Evolutionary conservation across 768 basidiomycete genomes (phyloP).

Genomic region (Auriculariales sp.): DNA sequence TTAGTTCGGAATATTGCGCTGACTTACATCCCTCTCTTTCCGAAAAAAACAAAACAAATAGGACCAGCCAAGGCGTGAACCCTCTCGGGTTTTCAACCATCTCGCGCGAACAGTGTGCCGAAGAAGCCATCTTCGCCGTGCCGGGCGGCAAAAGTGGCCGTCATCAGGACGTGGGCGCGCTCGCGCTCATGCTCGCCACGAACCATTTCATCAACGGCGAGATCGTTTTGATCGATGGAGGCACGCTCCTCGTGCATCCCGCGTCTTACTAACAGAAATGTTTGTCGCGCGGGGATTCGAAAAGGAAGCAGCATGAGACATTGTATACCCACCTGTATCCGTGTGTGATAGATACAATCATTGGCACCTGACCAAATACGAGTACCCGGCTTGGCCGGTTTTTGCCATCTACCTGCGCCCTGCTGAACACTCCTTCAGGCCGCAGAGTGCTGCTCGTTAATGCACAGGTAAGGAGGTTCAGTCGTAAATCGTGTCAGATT

Average conservation of each 20-base stretch:
- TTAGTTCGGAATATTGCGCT: neutral
- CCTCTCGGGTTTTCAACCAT: constrained; percentile 10
- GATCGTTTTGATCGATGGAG: constrained; percentile 34
- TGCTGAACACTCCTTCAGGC: too few relatives aligned
- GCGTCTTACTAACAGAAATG: constrained; percentile 20
- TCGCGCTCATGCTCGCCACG: constrained; percentile 28
- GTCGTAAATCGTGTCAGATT: too few relatives aligned
- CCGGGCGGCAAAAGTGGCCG: constrained; percentile 23
- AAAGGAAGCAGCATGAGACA: too few relatives aligned
- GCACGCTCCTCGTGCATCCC: constrained; percentile 23
- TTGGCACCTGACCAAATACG: too few relatives aligned
- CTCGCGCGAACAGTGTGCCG: constrained; percentile 7
- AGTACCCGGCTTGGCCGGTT: too few relatives aligned
- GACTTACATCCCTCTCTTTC: constrained; percentile 14
- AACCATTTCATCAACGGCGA: constrained; percentile 35
- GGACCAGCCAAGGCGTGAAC: constrained; percentile 7
- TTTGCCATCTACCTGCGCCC: too few relatives aligned
- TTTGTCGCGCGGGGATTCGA: too few relatives aligned
- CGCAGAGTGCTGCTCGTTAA: too few relatives aligned
- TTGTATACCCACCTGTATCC: too few relatives aligned
- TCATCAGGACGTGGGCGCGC: constrained; percentile 27
- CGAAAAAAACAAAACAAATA: constrained; percentile 11
- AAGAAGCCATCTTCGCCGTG: constrained; percentile 17
- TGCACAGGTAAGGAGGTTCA: too few relatives aligned
- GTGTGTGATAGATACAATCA: too few relatives aligned